Evolutionary conservation across 805 yeast species (phyloP), one percentile per base, ranked within the genome.

Genomic region (Cyberlindnera euphorbiae): DNA sequence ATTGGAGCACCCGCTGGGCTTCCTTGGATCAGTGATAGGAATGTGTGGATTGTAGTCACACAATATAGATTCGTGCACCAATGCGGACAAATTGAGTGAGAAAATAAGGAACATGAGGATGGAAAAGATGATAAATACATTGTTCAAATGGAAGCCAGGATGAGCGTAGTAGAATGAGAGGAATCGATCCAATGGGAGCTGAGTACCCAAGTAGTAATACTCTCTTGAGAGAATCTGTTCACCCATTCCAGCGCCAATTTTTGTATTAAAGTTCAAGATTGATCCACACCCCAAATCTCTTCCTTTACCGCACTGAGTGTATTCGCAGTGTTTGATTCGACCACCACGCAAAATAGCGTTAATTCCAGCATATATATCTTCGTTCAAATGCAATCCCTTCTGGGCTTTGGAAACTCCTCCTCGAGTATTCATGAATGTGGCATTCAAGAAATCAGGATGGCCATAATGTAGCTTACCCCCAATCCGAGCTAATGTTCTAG

Each of bases 211-310:
- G 53, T 83, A 82, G 58, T 75, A 84, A 59, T 83, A 83, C 56
- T 84, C 94, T 49, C 94, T 69, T 4, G 90, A 82, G 38, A 84
- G 67, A 75, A 82, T 77, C 55, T 84, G 94, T 53, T 84, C 94
- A 32, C 93, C 90, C 94, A 84, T 84, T 41, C 93, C 94, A 36
- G 93, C 86, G 31, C 94, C 94, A 58, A 84, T 83, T 53, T 84
- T 84, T 16, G 90, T 80, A 6, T 85, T 82, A 61, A 84, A 84
- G 57, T 82, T 83, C 59, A 82, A 69, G 52, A 84, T 83, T 3
- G 93, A 82, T 4, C 86, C 84, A 59, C 84, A 83, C 4, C 94
- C 93, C 53, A 84, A 68, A 64, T 84, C 93, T 56, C 94, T 69
- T 28, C 94, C 94, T 57, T 84, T 84, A 41, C 94, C 94, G 63